Percentiles rank a stretch among this genome's conserved stretches.
These are phyloP conservation scores for Sherardia arvensis DNA, from an alignment of 257 asterid species.

Conservation along the genomic window DNA sequence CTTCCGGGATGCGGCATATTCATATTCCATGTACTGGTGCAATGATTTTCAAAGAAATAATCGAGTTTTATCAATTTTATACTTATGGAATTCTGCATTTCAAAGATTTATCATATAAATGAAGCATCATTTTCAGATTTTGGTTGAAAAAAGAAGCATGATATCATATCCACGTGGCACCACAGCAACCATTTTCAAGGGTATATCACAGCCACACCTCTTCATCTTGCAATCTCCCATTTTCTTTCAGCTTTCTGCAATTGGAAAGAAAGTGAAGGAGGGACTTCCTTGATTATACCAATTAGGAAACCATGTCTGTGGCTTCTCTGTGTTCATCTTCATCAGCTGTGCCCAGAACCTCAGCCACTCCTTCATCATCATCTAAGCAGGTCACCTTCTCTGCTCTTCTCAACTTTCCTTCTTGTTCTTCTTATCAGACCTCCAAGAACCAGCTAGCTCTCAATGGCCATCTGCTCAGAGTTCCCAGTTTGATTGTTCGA, in stretches of 20 bases:
- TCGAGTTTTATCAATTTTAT: background rate
- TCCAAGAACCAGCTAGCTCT: slow-evolving; percentile 25
- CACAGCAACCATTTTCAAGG: slow-evolving; percentile 21
- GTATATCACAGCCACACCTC: slow-evolving; percentile 37
- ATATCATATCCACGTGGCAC: slow-evolving; percentile 33
- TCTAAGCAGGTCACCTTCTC: slow-evolving; percentile 31
- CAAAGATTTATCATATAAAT: too few species aligned
- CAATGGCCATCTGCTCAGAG: slow-evolving; percentile 15
- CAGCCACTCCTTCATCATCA: slow-evolving; percentile 2
- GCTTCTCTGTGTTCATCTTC: slow-evolving; percentile 50
- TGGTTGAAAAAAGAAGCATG: background rate
- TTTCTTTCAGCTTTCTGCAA: background rate
- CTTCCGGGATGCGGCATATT: slow-evolving; percentile 24
- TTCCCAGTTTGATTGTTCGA: slow-evolving; percentile 19
- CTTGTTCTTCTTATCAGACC: slow-evolving; percentile 4
- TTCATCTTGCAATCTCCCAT: background rate
- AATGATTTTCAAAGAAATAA: background rate
- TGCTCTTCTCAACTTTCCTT: slow-evolving; percentile 31
- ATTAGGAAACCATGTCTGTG: slow-evolving; percentile 23
- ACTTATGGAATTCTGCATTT: background rate
- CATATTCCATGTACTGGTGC: slow-evolving; percentile 7
- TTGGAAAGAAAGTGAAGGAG: background rate
- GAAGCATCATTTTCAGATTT: background rate
- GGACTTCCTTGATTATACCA: background rate
- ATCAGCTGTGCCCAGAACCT: slow-evolving; percentile 25